Conservation (phyloP, 257 asterid species). For the Lithospermum erythrorhizon region DNA sequence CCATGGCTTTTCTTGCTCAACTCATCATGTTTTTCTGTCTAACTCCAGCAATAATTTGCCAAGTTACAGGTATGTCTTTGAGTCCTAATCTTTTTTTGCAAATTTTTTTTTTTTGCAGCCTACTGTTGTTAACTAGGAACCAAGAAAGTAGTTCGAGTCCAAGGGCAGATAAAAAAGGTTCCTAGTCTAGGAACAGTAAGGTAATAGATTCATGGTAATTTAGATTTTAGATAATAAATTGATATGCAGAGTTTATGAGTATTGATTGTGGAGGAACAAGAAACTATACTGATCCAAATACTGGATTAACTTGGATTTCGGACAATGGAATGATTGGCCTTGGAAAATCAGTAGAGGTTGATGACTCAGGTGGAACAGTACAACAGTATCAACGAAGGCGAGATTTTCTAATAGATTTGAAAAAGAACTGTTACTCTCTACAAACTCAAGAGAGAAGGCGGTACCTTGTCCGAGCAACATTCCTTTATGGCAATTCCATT, state of each 20-base stretch:
- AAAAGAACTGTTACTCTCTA: constrained; percentile 66
- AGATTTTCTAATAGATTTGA: constrained; percentile 67
- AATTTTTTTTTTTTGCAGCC: not conserved
- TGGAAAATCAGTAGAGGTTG: constrained; percentile 41
- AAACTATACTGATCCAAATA: constrained; percentile 48
- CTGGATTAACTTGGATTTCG: constrained; percentile 68
- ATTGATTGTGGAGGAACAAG: constrained; percentile 81
- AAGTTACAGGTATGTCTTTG: constrained; percentile 57
- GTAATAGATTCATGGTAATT: not conserved
- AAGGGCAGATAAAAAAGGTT: not conserved
- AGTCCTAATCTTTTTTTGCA: not conserved
- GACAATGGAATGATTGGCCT: constrained; percentile 38
- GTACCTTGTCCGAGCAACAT: constrained; percentile 69
- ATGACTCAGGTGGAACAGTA: constrained; percentile 23
- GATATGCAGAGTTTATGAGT: constrained; percentile 75
- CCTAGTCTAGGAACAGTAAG: not conserved
- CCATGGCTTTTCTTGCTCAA: constrained; percentile 36
- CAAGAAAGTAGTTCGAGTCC: not conserved
- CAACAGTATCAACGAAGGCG: constrained; percentile 48
- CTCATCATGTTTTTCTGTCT: constrained; percentile 28
- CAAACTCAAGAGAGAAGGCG: constrained; percentile 64
- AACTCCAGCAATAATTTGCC: constrained; percentile 42
- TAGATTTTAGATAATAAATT: not conserved
- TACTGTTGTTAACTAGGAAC: not conserved
- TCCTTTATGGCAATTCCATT: constrained; percentile 52